Evolutionary conservation across 345 rosid genomes (phyloP).

Genomic region (Citrus hindsii): DNA sequence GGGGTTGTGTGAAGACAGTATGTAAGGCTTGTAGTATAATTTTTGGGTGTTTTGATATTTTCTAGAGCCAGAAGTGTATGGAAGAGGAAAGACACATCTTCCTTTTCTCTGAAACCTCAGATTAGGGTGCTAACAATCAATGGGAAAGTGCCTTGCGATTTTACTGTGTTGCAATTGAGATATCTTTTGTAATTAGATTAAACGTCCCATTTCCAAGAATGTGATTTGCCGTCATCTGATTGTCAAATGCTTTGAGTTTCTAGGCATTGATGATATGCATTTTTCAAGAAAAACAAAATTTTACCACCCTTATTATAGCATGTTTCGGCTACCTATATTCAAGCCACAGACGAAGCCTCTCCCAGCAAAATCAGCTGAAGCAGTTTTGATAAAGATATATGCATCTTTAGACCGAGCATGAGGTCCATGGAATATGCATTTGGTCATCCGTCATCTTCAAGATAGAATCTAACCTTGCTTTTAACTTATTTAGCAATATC

Average conservation of each 20-base stretch:
- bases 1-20: conserved; percentile 23
- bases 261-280: conserved; percentile 7
- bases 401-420: neutral
- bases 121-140: conserved; percentile 38
- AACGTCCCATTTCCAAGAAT: conserved; percentile 26
- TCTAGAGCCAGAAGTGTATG: conserved; percentile 20
- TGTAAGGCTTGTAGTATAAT: conserved; percentile 27
- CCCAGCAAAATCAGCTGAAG: conserved; percentile 1
- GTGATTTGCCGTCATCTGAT: conserved; percentile 26
- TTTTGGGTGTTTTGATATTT: conserved; percentile 23
- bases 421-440: conserved; percentile 5
- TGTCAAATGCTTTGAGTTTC: conserved; percentile 26
- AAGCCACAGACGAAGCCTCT: neutral
- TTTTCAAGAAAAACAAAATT: neutral
- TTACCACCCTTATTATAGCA: neutral
- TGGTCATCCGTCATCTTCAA: conserved; percentile 12
- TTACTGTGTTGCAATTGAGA: conserved; percentile 30
- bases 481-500: conserved; percentile 16
- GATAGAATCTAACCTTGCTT: conserved; percentile 22
- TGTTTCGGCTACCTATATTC: neutral
- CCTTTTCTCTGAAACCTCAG: conserved; percentile 17
- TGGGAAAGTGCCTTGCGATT: conserved; percentile 23
- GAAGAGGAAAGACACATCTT: conserved; percentile 17
- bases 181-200: conserved; percentile 37
- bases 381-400: neutral